Evolutionary conservation across 2,329 filamentous ascomycete species (phyloP), one percentile per base, ranked within the genome.

Genomic region (Colletotrichum chlorophyti): DNA sequence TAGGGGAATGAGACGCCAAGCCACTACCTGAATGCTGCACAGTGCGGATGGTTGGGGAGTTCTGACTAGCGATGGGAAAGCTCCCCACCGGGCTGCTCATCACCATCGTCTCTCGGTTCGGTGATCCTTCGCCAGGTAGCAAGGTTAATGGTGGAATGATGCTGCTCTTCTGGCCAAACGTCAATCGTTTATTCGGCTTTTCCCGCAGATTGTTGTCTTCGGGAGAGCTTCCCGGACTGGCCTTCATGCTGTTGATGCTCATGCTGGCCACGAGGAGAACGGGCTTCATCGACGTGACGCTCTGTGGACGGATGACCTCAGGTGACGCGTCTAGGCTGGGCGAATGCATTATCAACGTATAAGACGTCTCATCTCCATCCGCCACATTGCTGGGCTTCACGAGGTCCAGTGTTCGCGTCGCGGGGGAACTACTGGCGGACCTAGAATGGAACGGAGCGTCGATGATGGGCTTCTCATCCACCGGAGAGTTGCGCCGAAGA

Each of bases 271-370:
- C 54, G 8, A 60, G 35, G 19, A 62, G 55, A 7, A 37, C 50
- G 37, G 59, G 61, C 48, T 62, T 63, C 59, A 62, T 59, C n/a
- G 60, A 49, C 14, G 32, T 32, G n/a, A 63, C 61, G 47, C 51
- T 63, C 46, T 48, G 51, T 5, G 61, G 55, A 2, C 55, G 59
- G n/a, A 57, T 46, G n/a, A 42, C 26, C 9, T 58, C 46, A 14
- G 45, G 48, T 3, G 42, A 42, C 15, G 32, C 12, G 11, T 27
- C 31, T 14, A 45, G 19, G 23, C 41, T 17, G 5, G 58, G 31
- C 9, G 46, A n/a, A 7, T 48, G 23, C 38, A 50, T 34, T 31
- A 62, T 35, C 26, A 62, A 41, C 2, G 61, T 50, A 3, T 41
- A 11, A 11, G 55, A 51, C 14, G 45, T 15, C 32, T 48, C 32